Percentiles rank a stretch among this genome's conserved stretches.
Evolutionary conservation across 2,329 filamentous ascomycete species (phyloP).

Genomic region (Fusarium hostae): DNA sequence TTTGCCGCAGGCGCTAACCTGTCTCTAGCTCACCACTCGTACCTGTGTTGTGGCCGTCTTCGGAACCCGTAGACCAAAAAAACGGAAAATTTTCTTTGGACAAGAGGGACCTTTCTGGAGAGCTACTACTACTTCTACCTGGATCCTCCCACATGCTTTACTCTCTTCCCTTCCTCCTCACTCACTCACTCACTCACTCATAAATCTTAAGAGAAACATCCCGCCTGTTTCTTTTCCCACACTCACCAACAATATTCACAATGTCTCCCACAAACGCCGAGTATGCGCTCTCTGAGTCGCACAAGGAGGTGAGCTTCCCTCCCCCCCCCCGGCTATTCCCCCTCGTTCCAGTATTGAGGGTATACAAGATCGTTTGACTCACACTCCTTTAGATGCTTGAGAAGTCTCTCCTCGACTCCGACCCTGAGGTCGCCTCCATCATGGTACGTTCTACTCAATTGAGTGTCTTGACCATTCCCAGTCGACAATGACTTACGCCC

Average conservation of each 20-base stretch:
- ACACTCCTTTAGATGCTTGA: slow-evolving; percentile 80
- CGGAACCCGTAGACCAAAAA: slow-evolving; percentile 32
- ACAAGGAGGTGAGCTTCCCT: slow-evolving; percentile 61
- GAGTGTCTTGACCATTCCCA: neutral
- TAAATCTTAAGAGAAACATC: slow-evolving; percentile 22
- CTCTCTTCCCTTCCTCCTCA: slow-evolving; percentile 20
- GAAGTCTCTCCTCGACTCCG: slow-evolving; percentile 89
- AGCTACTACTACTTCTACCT: slow-evolving; percentile 33
- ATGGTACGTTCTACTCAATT: slow-evolving; percentile 73
- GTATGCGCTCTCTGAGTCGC: slow-evolving; percentile 64
- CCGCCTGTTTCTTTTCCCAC: slow-evolving; percentile 7
- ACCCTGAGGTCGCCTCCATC: slow-evolving; percentile 94
- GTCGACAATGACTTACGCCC: slow-evolving; percentile 45
- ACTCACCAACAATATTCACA: slow-evolving; percentile 40
- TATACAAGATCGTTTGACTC: slow-evolving; percentile 26
- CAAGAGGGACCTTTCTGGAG: slow-evolving; percentile 24
- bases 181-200: slow-evolving; percentile 18
- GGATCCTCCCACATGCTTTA: slow-evolving; percentile 31
- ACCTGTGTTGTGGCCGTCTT: slow-evolving; percentile 27
- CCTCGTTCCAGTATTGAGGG: slow-evolving; percentile 4
- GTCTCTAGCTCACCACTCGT: slow-evolving; percentile 10
- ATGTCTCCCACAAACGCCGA: slow-evolving; percentile 57
- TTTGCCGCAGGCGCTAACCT: slow-evolving; percentile 30
- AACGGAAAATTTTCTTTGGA: slow-evolving; percentile 27
- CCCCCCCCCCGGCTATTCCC: slow-evolving; percentile 40